Evolutionary conservation across 768 basidiomycete genomes (phyloP), one percentile per base, ranked within the genome.

Genomic region (Floccularia luteovirens): DNA sequence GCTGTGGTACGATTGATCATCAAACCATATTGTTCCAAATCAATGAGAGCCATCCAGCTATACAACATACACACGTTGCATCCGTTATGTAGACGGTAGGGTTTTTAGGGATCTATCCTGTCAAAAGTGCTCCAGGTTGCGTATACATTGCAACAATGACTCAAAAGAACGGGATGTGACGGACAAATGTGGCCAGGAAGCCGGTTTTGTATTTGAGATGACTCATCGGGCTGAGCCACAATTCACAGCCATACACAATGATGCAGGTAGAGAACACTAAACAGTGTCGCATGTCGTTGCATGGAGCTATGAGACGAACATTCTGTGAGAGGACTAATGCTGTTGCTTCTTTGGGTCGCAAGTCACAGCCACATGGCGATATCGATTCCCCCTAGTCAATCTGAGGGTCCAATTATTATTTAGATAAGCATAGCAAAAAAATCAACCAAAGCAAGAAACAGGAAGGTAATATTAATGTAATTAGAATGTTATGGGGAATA

Each of bases 351-450:
- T 37, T 20, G 13, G 36, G 36, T 16, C 14, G 19, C 22, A 17
- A 11, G 33, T 21, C 36, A 37, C 36, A 7, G 36, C 36, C 36
- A 37, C 36, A 34, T 34, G 33, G 11, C 27, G 33, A 17, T 17
- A 34, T 34, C 17, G 33, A 34, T 34, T 8, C 27, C 8, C 33
- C 33, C 19, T 34, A 8, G 33, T 19, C 33, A 11, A 19, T 8
- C 33, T 19, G 33, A 34, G 17, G 14, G 14, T 28, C 8, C 27
- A 28, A 14, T 28, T 14, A 28, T 14, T 14, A 14, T 28, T 28
- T 28, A 8, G 14, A 28, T 8, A 8, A 8, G 10, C 8, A 14
- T 14, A 28, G 27, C 8, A 28, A 28, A 28, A 28, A 28, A 8
- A 28, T 8, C 10, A 8, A 8, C 27, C 10, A 8, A 14, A 8